A percentile compares a stretch with the other conserved stretches of the same genome.
phyloP scores from a whole-genome alignment of 257 asterid genomes.

The Ehretia macrophylla region DNA sequence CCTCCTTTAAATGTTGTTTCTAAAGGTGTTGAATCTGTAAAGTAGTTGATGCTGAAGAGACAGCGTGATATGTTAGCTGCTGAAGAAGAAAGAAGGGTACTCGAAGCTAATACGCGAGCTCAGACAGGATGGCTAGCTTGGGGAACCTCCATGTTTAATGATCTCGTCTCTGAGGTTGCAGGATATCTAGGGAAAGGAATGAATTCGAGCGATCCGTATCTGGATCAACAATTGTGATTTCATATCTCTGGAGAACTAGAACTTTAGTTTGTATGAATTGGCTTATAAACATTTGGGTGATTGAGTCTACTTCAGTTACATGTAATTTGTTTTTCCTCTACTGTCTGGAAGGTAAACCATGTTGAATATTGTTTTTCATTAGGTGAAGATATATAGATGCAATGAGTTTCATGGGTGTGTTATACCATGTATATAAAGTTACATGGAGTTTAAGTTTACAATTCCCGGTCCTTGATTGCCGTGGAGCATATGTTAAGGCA shows the following conservation, averaged over 20 bases:
- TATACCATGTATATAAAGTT: too few species aligned
- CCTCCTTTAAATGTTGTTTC: too few species aligned
- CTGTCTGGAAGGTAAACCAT: not conserved
- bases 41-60: too few species aligned
- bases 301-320: not conserved
- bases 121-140: too few species aligned
- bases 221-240: conserved; percentile 41
- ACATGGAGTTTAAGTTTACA: too few species aligned
- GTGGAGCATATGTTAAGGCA: too few species aligned
- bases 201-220: conserved; percentile 20
- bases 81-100: conserved; percentile 21
- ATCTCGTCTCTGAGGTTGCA: conserved; percentile 26
- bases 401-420: too few species aligned
- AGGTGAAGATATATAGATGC: too few species aligned
- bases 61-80: conserved; percentile 30
- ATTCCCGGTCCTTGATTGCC: too few species aligned
- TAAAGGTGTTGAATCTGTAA: too few species aligned
- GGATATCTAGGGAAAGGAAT: conserved; percentile 24
- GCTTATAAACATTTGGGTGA: not conserved
- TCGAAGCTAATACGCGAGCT: conserved; percentile 16
- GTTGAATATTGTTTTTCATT: not conserved
- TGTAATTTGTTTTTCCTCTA: not conserved
- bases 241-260: not conserved
- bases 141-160: conserved; percentile 33
- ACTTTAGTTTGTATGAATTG: not conserved